A percentile compares a stretch with the other conserved stretches of the same genome.
Evolutionary conservation across 306 rosid genomes (phyloP).

Genomic region (Gastrolobium villosum): DNA sequence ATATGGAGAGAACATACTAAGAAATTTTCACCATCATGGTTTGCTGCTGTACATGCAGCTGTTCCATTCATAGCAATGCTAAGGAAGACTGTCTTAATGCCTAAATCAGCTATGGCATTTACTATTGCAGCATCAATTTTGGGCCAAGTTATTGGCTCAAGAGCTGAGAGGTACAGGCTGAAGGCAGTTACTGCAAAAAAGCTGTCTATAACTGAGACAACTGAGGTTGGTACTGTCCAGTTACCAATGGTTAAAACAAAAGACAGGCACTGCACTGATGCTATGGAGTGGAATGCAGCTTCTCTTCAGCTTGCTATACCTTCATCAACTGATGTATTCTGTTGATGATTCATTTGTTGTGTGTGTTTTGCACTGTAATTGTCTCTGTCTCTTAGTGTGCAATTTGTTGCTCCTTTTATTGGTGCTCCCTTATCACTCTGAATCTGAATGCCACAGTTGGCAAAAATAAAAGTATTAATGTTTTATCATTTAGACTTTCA

Average conservation of each 20-base stretch:
- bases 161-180: constrained; percentile 87
- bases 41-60: constrained; percentile 95
- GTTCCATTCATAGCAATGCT: constrained; percentile 98
- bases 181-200: constrained; percentile 64
- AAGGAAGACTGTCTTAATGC: constrained; percentile 92
- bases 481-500: neutral
- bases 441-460: constrained; percentile 46
- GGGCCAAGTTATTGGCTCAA: constrained; percentile 95
- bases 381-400: constrained; percentile 46
- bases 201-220: constrained; percentile 51
- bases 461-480: constrained; percentile 47
- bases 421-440: constrained; percentile 38
- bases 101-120: constrained; percentile 97
- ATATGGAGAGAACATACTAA: constrained; percentile 96
- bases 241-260: constrained; percentile 52
- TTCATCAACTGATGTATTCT: constrained; percentile 69
- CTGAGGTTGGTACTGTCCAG: constrained; percentile 51
- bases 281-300: constrained; percentile 69
- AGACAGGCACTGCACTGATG: constrained; percentile 68
- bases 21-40: constrained; percentile 96
- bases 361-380: constrained; percentile 46
- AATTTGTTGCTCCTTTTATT: constrained; percentile 38
- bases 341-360: constrained; percentile 58
- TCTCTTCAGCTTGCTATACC: constrained; percentile 71
- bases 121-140: constrained; percentile 93